These are phyloP conservation scores for Fraxinus ornus DNA, from an alignment of 305 asterid genomes.

Conservation along the genomic window DNA sequence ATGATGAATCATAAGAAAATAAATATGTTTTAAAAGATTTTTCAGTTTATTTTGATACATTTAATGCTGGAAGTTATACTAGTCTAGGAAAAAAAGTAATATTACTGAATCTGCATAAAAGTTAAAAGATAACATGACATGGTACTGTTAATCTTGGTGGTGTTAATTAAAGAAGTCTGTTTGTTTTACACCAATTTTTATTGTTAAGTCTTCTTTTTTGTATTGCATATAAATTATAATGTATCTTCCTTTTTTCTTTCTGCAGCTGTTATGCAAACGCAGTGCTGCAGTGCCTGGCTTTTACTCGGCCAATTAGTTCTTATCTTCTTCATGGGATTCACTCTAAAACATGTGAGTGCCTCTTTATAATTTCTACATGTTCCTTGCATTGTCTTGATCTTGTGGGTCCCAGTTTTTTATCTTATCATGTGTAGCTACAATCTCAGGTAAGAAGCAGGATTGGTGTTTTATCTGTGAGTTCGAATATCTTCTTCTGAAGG, in stretches of 20 bases:
- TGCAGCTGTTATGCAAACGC: constrained; percentile 74
- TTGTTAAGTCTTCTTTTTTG: constrained; percentile 1
- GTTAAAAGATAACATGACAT: not conserved
- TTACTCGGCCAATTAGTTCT: constrained; percentile 53
- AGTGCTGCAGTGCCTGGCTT: constrained; percentile 62
- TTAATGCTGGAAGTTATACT: not conserved
- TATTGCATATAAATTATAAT: constrained; percentile 12
- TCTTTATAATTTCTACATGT: constrained; percentile 10
- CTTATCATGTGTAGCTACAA: constrained; percentile 2
- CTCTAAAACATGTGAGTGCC: constrained; percentile 51
- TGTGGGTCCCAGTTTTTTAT: constrained; percentile 5
- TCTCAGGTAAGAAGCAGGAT: constrained; percentile 49
- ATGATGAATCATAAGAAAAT: not conserved
- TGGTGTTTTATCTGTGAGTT: constrained; percentile 59
- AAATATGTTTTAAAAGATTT: not conserved
- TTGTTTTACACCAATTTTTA: not conserved
- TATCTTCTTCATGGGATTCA: constrained; percentile 58
- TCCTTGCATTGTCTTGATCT: constrained; percentile 2
- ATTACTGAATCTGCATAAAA: not conserved
- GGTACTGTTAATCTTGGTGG: not conserved
- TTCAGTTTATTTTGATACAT: not conserved
- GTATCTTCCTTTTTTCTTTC: constrained; percentile 19
- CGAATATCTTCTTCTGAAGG: constrained; percentile 44
- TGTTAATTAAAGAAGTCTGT: not conserved
- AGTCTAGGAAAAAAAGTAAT: not conserved